Conservation (phyloP, 306 rosid genomes). For the Quercus aquifolioides region DNA sequence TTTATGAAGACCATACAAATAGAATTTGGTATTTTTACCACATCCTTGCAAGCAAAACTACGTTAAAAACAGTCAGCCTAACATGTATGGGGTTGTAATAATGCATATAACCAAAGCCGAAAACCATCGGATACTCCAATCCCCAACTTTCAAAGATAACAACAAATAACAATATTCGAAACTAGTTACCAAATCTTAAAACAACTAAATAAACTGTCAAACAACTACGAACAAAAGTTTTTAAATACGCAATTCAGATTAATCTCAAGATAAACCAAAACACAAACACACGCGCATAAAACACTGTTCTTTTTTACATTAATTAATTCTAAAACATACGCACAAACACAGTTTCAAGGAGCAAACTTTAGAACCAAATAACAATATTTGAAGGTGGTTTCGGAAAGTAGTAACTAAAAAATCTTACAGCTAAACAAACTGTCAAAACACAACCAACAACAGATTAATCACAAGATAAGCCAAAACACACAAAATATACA, state of each 20-base stretch:
- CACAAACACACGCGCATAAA: neutral
- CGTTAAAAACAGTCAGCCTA: neutral
- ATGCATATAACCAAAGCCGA: neutral
- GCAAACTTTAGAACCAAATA: too few species aligned
- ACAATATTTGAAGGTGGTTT: too few species aligned
- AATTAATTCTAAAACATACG: neutral
- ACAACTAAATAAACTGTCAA: too few species aligned
- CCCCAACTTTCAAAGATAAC: neutral
- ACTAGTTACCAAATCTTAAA: too few species aligned
- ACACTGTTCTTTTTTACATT: neutral
- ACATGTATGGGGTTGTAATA: too few species aligned
- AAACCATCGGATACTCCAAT: neutral
- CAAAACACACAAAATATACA: too few species aligned
- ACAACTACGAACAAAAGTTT: too few species aligned
- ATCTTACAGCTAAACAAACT: too few species aligned
- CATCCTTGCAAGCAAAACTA: neutral
- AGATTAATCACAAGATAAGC: too few species aligned
- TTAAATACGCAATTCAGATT: too few species aligned
- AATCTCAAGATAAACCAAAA: neutral
- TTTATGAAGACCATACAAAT: neutral
- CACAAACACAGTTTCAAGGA: neutral
- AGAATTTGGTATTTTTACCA: neutral
- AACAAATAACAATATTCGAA: neutral
- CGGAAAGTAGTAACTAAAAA: too few species aligned
- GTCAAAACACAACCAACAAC: too few species aligned